phyloP scores from a whole-genome alignment of 441 rosid genomes.

The Adansonia grandidieri region DNA sequence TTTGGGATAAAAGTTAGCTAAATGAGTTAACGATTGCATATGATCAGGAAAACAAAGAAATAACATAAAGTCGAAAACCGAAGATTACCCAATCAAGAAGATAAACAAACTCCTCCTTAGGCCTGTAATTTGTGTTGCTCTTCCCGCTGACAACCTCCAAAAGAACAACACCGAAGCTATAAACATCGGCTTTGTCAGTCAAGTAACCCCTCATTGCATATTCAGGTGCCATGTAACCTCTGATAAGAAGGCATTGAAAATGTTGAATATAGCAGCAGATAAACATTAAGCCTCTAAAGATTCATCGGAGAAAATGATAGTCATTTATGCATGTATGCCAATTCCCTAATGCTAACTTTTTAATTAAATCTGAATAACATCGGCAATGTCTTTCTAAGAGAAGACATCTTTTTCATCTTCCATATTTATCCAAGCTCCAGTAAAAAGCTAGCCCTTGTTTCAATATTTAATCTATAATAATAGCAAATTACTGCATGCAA shows the following conservation, averaged over 20 bases:
- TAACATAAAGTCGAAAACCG: neutral
- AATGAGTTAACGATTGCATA: neutral
- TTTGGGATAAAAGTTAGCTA: neutral
- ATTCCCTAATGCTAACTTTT: too few relatives aligned
- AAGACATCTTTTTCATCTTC: too few relatives aligned
- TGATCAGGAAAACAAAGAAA: neutral
- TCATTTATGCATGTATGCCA: neutral
- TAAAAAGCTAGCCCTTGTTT: too few relatives aligned
- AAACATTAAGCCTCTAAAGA: neutral
- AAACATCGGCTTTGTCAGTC: constrained; percentile 89
- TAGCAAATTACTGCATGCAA: neutral
- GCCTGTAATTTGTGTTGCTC: constrained; percentile 74
- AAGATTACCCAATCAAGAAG: constrained; percentile 81
- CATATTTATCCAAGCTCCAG: too few relatives aligned
- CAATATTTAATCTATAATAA: too few relatives aligned
- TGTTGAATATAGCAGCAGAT: neutral
- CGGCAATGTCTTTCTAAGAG: too few relatives aligned
- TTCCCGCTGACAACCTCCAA: constrained; percentile 76
- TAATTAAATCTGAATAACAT: too few relatives aligned
- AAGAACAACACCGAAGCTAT: constrained; percentile 78
- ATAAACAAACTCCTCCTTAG: constrained; percentile 69
- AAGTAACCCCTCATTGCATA: constrained; percentile 91
- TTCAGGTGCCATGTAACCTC: constrained; percentile 93
- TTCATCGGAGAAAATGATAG: neutral
- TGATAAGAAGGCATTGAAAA: constrained; percentile 25